A percentile compares a stretch with the other conserved stretches of the same genome.
These are phyloP conservation scores for Corylus avellana DNA, from an alignment of 306 rosid species.

Conservation along the genomic window DNA sequence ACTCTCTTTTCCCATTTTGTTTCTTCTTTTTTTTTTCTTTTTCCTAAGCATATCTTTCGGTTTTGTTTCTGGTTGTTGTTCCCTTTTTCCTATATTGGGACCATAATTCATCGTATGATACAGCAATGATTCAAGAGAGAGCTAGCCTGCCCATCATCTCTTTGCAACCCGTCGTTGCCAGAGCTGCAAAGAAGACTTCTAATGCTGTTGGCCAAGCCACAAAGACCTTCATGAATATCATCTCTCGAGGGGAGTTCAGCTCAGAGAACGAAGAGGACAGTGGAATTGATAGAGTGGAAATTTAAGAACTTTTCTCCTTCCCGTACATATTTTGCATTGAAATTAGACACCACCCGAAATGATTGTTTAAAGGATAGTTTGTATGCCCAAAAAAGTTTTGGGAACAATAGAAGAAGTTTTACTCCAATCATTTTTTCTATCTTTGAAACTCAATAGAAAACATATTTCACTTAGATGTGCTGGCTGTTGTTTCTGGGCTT, in stretches of 20 bases:
- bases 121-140: slow-evolving; percentile 95
- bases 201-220: slow-evolving; percentile 84
- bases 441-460: neutral
- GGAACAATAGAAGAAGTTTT: neutral
- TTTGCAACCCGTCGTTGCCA: slow-evolving; percentile 75
- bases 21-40: too few relatives aligned
- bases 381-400: neutral
- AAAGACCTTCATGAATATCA: slow-evolving; percentile 63
- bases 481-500: too few relatives aligned
- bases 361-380: neutral
- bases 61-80: neutral
- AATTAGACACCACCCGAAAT: neutral
- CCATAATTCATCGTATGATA: slow-evolving; percentile 20
- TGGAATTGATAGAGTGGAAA: slow-evolving; percentile 50
- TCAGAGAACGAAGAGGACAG: slow-evolving; percentile 46
- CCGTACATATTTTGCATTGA: neutral
- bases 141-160: slow-evolving; percentile 83
- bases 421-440: neutral
- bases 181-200: slow-evolving; percentile 92
- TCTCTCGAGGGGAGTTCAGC: slow-evolving; percentile 52
- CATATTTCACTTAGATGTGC: too few relatives aligned
- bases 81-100: neutral
- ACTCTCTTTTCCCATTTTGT: too few relatives aligned
- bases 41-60: neutral
- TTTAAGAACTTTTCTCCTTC: slow-evolving; percentile 21